phyloP scores from a whole-genome alignment of 495 filamentous ascomycete genomes.

The Trichocladium uniseriatum region DNA sequence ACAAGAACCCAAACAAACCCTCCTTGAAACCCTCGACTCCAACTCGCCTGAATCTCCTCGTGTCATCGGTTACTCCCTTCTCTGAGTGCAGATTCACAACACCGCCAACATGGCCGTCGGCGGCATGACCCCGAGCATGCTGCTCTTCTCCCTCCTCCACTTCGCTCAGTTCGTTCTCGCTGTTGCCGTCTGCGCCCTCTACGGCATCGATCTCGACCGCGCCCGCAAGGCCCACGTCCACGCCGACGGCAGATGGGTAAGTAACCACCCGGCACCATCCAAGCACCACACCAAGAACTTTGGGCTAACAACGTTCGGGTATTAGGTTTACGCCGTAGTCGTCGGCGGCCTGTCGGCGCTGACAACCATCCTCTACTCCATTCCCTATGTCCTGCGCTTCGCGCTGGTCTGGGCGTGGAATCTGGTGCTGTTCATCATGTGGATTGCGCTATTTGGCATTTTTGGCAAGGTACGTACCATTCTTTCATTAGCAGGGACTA shows the following conservation, averaged over 20 bases:
- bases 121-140: slow-evolving; percentile 28
- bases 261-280: slow-evolving; percentile 7
- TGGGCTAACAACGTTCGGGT: too few relatives aligned
- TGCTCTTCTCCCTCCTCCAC: slow-evolving; percentile 47
- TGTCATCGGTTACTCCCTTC: neutral
- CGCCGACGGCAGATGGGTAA: slow-evolving; percentile 58
- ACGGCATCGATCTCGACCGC: slow-evolving; percentile 58
- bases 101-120: slow-evolving; percentile 29
- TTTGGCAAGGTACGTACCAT: slow-evolving; percentile 50
- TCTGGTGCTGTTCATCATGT: slow-evolving; percentile 59
- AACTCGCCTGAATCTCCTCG: too few relatives aligned
- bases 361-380: slow-evolving; percentile 51
- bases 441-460: slow-evolving; percentile 70
- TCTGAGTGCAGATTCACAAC: neutral
- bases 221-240: slow-evolving; percentile 43
- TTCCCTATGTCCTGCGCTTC: slow-evolving; percentile 52
- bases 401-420: slow-evolving; percentile 57
- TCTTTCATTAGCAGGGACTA: too few relatives aligned
- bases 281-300: too few relatives aligned
- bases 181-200: slow-evolving; percentile 67
- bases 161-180: slow-evolving; percentile 66
- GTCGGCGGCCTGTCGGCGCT: slow-evolving; percentile 51
- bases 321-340: slow-evolving; percentile 56
- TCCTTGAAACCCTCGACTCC: too few relatives aligned
- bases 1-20: too few relatives aligned